Percentiles rank a stretch among this genome's conserved stretches.
These are phyloP conservation scores for Didymella lethalis DNA, from an alignment of 2,329 filamentous ascomycete species.

Conservation along the genomic window DNA sequence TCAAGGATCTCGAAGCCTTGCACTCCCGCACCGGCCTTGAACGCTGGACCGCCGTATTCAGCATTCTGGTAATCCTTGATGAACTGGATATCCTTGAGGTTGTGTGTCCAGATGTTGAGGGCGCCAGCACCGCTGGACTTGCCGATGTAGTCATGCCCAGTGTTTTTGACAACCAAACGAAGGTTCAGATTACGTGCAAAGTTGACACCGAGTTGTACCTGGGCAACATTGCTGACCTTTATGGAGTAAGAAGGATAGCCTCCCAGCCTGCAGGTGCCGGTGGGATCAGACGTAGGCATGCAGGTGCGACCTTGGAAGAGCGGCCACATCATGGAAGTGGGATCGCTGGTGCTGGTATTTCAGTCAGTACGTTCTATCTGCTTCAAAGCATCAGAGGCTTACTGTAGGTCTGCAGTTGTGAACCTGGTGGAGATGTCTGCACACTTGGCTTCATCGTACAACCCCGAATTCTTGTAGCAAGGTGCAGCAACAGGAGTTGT, in stretches of 20 bases:
- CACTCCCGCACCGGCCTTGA: conserved; percentile 45
- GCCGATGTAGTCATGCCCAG: conserved; percentile 47
- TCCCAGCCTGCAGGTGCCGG: conserved; percentile 30
- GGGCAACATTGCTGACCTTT: conserved; percentile 42
- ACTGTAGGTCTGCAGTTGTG: neutral
- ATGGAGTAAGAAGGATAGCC: conserved; percentile 48
- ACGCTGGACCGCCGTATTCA: conserved; percentile 44
- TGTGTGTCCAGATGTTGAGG: conserved; percentile 49
- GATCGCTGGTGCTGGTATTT: neutral
- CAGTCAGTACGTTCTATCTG: neutral
- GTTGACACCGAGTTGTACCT: conserved; percentile 46
- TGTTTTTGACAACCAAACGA: conserved; percentile 46
- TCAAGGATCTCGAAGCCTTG: conserved; percentile 40
- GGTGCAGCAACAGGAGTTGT: neutral
- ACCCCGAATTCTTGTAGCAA: neutral
- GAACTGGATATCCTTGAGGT: conserved; percentile 46
- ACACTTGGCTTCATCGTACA: neutral
- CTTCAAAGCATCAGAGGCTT: neutral
- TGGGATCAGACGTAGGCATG: conserved; percentile 25
- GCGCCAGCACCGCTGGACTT: conserved; percentile 47
- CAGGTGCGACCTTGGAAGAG: conserved; percentile 25
- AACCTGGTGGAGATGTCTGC: neutral
- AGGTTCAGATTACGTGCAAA: conserved; percentile 45
- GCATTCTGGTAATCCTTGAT: conserved; percentile 11
- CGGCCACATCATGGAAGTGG: neutral